Evolutionary conservation across 495 filamentous ascomycete genomes (phyloP).

Genomic region (Lindgomyces ingoldianus): DNA sequence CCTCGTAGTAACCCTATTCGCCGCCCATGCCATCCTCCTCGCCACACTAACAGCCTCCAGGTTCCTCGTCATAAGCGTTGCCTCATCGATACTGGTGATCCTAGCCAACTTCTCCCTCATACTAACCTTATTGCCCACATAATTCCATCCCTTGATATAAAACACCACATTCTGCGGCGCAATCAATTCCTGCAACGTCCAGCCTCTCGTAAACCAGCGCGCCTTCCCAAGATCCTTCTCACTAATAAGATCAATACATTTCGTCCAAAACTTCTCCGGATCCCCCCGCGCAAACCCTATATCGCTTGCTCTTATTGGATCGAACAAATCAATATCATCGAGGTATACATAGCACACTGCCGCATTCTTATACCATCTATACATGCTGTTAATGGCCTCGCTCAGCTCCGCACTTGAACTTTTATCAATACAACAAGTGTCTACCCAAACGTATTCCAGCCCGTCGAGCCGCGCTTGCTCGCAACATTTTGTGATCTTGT

Average conservation of each 20-base stretch:
- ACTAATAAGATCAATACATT: background rate
- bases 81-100: constrained; percentile 17
- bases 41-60: constrained; percentile 6
- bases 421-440: constrained; percentile 35
- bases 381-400: constrained; percentile 34
- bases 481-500: constrained; percentile 11
- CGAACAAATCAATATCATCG: constrained; percentile 14
- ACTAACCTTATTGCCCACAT: constrained; percentile 5
- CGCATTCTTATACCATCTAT: constrained; percentile 21
- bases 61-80: background rate
- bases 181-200: constrained; percentile 35
- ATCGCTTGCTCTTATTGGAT: background rate
- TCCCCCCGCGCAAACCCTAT: background rate
- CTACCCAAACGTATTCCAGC: constrained; percentile 30
- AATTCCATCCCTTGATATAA: constrained; percentile 14
- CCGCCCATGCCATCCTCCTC: constrained; percentile 28
- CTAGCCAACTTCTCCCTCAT: constrained; percentile 4
- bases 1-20: constrained; percentile 17
- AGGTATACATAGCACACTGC: constrained; percentile 26
- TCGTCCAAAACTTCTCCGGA: background rate
- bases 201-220: constrained; percentile 35
- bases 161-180: constrained; percentile 21
- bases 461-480: constrained; percentile 11
- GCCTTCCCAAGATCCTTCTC: constrained; percentile 1
- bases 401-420: constrained; percentile 16